A percentile compares a stretch with the other conserved stretches of the same genome.
These are phyloP conservation scores for Spathaspora gorwiae DNA, from an alignment of 805 yeast species.

Conservation along the genomic window DNA sequence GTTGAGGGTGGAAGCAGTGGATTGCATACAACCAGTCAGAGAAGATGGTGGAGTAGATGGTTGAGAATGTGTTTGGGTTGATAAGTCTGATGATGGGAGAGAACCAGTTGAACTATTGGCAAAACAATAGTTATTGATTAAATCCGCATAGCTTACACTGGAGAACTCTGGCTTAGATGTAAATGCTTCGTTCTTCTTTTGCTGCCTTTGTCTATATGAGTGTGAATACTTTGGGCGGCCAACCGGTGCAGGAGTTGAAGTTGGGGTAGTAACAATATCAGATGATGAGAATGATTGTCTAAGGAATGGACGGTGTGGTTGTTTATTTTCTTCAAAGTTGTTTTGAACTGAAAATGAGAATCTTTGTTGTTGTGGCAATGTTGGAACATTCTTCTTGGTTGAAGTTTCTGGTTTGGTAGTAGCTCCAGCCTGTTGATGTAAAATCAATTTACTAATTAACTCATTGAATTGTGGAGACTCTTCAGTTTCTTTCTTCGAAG, in stretches of 20 bases:
- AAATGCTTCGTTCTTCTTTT: conserved; percentile 1
- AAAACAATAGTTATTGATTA: conserved; percentile 34
- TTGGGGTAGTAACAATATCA: background rate
- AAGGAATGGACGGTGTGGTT: conserved; percentile 3
- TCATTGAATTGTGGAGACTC: conserved; percentile 16
- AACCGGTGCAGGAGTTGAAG: background rate
- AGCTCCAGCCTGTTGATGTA: conserved; percentile 8
- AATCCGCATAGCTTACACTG: conserved; percentile 22
- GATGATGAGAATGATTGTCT: conserved; percentile 7
- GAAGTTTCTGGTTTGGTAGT: background rate
- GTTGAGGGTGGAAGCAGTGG: conserved; percentile 32
- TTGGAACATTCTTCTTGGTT: background rate
- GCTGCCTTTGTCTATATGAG: conserved; percentile 4
- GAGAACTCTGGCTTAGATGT: conserved; percentile 1
- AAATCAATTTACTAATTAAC: conserved; percentile 17
- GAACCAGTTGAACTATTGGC: conserved; percentile 17
- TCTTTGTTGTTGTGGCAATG: conserved; percentile 1
- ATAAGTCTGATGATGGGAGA: background rate
- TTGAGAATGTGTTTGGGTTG: background rate
- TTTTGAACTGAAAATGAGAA: conserved; percentile 2
- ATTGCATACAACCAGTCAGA: conserved; percentile 9
- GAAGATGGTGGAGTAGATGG: conserved; percentile 1
- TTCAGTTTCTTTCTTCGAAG: background rate
- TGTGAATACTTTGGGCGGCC: conserved; percentile 6
- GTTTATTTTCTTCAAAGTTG: conserved; percentile 2